Evolutionary conservation across 139 green algal species (phyloP).

Genomic region (Desmodesmus armatus): DNA sequence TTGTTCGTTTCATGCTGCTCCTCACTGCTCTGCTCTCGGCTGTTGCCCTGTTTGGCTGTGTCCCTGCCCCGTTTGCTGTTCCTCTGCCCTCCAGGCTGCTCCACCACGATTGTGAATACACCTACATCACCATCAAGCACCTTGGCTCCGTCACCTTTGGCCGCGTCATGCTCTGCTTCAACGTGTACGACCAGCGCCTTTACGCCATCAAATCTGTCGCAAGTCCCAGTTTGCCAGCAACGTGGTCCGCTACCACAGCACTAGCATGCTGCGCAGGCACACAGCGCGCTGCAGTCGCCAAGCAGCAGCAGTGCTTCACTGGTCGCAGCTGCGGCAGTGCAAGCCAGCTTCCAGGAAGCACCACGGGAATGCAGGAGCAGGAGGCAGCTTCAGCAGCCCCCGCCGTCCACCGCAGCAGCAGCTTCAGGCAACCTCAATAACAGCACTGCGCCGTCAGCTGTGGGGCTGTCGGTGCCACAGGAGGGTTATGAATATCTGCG

Average conservation of each 20-base stretch:
- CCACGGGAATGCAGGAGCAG: not conserved
- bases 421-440: not conserved
- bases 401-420: not conserved
- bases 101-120: constrained; percentile 67
- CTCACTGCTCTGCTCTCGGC: too few species aligned
- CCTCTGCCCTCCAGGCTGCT: constrained; percentile 44
- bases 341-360: constrained; percentile 6
- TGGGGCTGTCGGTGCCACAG: too few species aligned
- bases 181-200: constrained; percentile 60
- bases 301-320: constrained; percentile 6
- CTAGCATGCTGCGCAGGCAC: not conserved
- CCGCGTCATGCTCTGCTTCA: constrained; percentile 66
- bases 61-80: not conserved
- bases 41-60: not conserved
- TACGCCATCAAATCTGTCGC: constrained; percentile 66
- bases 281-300: not conserved
- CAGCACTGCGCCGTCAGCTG: too few species aligned
- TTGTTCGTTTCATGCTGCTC: too few species aligned
- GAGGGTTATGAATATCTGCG: too few species aligned
- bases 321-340: constrained; percentile 5
- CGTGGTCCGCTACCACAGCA: not conserved
- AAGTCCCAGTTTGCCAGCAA: constrained; percentile 49
- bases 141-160: constrained; percentile 67
- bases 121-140: constrained; percentile 73
- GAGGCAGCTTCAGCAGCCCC: not conserved